Base-by-base conservation (phyloP, 768 basidiomycete species). In the Boletus edulis region DNA sequence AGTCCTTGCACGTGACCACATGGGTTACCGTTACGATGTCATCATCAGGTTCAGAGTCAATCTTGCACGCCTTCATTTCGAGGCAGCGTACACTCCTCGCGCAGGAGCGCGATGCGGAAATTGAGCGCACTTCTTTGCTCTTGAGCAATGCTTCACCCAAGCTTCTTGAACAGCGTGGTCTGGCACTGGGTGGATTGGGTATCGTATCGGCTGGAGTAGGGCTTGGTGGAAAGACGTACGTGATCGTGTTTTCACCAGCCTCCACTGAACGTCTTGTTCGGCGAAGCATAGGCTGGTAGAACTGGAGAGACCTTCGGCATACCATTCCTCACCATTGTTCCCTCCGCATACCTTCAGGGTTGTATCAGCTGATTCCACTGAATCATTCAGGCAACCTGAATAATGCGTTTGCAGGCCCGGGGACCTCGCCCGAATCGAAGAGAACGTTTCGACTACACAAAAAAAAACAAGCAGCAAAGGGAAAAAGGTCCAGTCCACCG, bases 151-250 rank as follows among this genome's bases (percentile, higher is more conserved):
- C 91, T 64, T 82, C 87, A 2, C 86, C 87, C 1, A 90, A 85
- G 59, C 75, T 94, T 10, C 78, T 98, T n/a, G 93, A 96, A 68
- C 86, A 89, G 60, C 87, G 88, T 54, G 95, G 95, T 4, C 76
- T 98, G 11, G 86, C 91, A 0, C 69, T 97, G 1, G 81, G 81
- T 29, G 86, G 86, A 43, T 76, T 98, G 5, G 84, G 89, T 2
- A 73, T 92, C 2, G 78, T 81, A 1, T 78, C 80, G 24, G 77
- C 94, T n/a, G 85, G 81, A 48, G 80, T 97, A 17, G 96, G 95
- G 3, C 79, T 98, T 5, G 95, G 94, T 27, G 95, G 94, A 27
- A 95, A 94, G 76, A 94, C 86, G 94, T 96, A 69, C 67, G 72
- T 60, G 43, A 40, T 35, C 34, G 13, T 44, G 18, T 44, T 17